Evolutionary conservation across 1,284 basidiomycete genomes (phyloP).

Genomic region (Moniliella sp.): DNA sequence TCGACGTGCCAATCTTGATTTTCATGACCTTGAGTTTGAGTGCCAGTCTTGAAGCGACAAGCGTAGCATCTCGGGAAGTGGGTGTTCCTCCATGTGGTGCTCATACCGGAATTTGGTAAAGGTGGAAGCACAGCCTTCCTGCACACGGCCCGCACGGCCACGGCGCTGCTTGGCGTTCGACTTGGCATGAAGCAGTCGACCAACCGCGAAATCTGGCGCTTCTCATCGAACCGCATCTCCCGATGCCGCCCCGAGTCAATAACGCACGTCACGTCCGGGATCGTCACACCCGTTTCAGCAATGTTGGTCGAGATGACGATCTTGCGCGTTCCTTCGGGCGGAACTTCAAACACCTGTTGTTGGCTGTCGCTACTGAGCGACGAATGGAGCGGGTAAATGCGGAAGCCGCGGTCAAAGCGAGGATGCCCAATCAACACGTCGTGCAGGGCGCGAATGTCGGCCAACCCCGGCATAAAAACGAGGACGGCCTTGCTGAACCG

Average conservation of each 20-base stretch:
- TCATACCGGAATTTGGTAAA: constrained; percentile 78
- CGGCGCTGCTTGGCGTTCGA: constrained; percentile 83
- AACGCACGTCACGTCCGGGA: constrained; percentile 91
- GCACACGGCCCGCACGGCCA: constrained; percentile 77
- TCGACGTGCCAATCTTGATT: constrained; percentile 54
- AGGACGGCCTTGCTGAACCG: constrained; percentile 61
- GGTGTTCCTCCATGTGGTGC: constrained; percentile 66
- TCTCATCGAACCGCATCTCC: constrained; percentile 58
- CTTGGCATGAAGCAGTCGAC: constrained; percentile 78
- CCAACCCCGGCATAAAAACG: constrained; percentile 69
- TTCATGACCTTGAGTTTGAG: constrained; percentile 93
- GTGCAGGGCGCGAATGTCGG: constrained; percentile 67
- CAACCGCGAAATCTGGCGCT: constrained; percentile 76
- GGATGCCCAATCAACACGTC: constrained; percentile 60
- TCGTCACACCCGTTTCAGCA: constrained; percentile 83
- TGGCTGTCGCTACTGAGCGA: constrained; percentile 51
- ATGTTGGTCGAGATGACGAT: constrained; percentile 60
- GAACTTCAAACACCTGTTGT: constrained; percentile 67
- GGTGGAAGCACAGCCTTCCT: constrained; percentile 74
- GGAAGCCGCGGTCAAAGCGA: constrained; percentile 50
- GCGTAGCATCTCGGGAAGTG: constrained; percentile 83
- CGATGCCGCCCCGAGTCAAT: constrained; percentile 81
- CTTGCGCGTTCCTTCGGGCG: constrained; percentile 57
- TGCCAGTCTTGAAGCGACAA: constrained; percentile 81
- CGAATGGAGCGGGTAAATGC: constrained; percentile 76